Percentiles rank a stretch among this genome's conserved stretches.
Conservation (phyloP, 768 basidiomycete species). For the Naematelia aurantialba region DNA sequence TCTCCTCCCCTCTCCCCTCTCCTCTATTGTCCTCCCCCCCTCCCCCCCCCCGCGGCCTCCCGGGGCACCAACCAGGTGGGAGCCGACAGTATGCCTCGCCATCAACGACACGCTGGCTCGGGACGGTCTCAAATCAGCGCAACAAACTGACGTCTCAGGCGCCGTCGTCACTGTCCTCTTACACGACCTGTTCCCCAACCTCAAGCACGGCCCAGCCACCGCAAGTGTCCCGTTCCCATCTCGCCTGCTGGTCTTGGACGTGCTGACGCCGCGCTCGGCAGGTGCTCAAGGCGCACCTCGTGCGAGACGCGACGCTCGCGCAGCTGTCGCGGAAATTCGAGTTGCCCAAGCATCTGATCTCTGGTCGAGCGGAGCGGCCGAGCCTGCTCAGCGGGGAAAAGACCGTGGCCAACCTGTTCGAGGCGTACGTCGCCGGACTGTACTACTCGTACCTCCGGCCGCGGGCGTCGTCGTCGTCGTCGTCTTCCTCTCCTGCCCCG, state of each 20-base stretch:
- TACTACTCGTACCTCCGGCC: slow-evolving; percentile 27
- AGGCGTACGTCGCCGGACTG: slow-evolving; percentile 40
- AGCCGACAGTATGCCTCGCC: too few species aligned
- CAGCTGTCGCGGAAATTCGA: slow-evolving; percentile 30
- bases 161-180: slow-evolving; percentile 26
- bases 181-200: slow-evolving; percentile 33
- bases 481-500: neutral
- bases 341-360: slow-evolving; percentile 21
- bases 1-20: too few species aligned
- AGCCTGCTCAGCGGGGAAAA: slow-evolving; percentile 19
- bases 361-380: slow-evolving; percentile 7
- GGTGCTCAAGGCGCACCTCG: slow-evolving; percentile 34
- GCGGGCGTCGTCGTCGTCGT: neutral
- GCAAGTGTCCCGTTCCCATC: slow-evolving; percentile 14
- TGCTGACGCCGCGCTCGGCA: too few species aligned
- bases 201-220: slow-evolving; percentile 30
- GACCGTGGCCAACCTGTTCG: slow-evolving; percentile 34
- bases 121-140: neutral
- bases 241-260: neutral
- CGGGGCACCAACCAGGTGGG: too few species aligned
- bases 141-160: too few species aligned
- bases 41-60: too few species aligned
- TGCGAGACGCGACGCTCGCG: slow-evolving; percentile 26
- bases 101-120: neutral
- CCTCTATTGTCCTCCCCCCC: too few species aligned